A percentile compares a stretch with the other conserved stretches of the same genome.
Evolutionary conservation across 192 early-diverging fungal genomes (phyloP).

Genomic region (Cetraspora pellucida): DNA sequence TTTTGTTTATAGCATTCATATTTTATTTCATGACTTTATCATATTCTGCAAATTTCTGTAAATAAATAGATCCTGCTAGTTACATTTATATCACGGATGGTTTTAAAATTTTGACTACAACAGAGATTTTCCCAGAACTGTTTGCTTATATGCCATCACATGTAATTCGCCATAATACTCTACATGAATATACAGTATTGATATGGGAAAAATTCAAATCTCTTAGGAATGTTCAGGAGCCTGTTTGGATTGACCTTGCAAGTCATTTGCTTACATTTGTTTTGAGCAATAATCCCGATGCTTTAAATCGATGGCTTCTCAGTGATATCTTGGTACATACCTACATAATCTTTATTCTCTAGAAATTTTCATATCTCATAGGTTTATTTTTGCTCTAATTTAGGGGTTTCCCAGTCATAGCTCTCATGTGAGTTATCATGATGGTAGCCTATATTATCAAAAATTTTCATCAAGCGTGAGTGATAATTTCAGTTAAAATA

Average conservation of each 20-base stretch:
- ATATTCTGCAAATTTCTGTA: not conserved
- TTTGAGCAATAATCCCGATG: conserved; percentile 16
- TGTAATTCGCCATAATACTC: not conserved
- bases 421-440: not conserved
- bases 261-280: conserved; percentile 22
- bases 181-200: not conserved
- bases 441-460: not conserved
- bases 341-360: not conserved
- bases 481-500: not conserved
- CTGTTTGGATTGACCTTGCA: conserved; percentile 18
- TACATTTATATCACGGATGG: not conserved
- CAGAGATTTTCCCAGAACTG: conserved; percentile 9
- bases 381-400: not conserved
- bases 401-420: conserved; percentile 22
- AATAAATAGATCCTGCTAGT: not conserved
- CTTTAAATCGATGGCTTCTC: not conserved
- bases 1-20: not conserved
- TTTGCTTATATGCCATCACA: not conserved
- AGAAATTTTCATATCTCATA: not conserved
- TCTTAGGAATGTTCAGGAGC: conserved; percentile 18
- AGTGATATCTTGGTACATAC: conserved; percentile 31
- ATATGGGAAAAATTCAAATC: conserved; percentile 27
- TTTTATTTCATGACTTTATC: not conserved
- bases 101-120: not conserved
- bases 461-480: conserved; percentile 1